phyloP scores from a whole-genome alignment of 495 filamentous ascomycete species.

The Emericellopsis terricola region DNA sequence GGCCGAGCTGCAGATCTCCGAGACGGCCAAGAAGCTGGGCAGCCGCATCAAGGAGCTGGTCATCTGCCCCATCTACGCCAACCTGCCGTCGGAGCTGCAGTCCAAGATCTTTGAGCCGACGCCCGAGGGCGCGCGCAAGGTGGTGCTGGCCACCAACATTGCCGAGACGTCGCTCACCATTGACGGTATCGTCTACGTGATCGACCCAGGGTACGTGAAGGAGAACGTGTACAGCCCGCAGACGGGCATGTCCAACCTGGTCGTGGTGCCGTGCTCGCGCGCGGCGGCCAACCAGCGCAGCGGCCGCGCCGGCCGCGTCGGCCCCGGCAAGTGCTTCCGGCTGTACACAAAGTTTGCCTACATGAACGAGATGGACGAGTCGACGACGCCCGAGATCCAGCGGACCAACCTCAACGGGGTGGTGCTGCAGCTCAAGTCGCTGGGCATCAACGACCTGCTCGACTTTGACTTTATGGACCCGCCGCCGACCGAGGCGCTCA shows the following conservation, averaged over 20 bases:
- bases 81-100: conserved; percentile 71
- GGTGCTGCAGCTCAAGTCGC: conserved; percentile 70
- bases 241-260: conserved; percentile 81
- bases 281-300: conserved; percentile 86
- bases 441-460: conserved; percentile 87
- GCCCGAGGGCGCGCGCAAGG: conserved; percentile 61
- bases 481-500: conserved; percentile 78
- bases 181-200: conserved; percentile 81
- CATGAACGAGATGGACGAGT: conserved; percentile 86
- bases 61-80: conserved; percentile 78
- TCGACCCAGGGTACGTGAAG: conserved; percentile 85
- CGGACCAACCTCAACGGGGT: conserved; percentile 72
- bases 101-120: conserved; percentile 84
- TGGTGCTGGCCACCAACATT: conserved; percentile 81
- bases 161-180: conserved; percentile 82
- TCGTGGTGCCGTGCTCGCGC: conserved; percentile 84
- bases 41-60: conserved; percentile 73
- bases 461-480: conserved; percentile 97
- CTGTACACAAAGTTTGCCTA: conserved; percentile 92
- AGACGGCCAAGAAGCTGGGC: conserved; percentile 66
- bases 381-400: conserved; percentile 87
- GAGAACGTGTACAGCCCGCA: conserved; percentile 86
- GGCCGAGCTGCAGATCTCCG: conserved; percentile 61
- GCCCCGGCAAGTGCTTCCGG: conserved; percentile 87
- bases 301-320: conserved; percentile 82